Conservation (phyloP, 176 grass and related monocot genomes). For the Zoysia japonica region DNA sequence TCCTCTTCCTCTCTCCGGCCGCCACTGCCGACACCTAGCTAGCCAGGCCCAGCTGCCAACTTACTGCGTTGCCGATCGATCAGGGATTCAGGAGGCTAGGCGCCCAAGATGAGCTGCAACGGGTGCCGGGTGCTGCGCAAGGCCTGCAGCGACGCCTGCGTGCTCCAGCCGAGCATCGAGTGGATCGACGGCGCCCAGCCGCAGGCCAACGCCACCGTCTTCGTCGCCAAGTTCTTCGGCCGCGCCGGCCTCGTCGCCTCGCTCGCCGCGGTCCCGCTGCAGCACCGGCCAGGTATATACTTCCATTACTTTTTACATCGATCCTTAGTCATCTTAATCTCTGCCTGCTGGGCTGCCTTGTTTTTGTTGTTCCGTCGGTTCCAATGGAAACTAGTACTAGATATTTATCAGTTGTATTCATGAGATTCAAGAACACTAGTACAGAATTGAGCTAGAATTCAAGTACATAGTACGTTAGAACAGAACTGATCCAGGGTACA, state of each 20-base stretch:
- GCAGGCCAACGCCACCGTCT: conserved; percentile 85
- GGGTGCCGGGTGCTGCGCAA: conserved; percentile 80
- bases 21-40: not conserved
- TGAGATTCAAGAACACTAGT: no score
- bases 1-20: not conserved
- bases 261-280: conserved; percentile 60
- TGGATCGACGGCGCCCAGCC: conserved; percentile 74
- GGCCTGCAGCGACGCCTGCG: conserved; percentile 80
- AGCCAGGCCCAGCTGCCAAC: no score
- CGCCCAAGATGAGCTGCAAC: conserved; percentile 78
- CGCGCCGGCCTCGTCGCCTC: conserved; percentile 81
- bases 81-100: not conserved
- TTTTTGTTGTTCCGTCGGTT: no score
- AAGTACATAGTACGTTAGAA: not conserved
- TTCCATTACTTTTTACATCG: not conserved
- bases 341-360: not conserved
- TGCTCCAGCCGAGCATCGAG: conserved; percentile 70
- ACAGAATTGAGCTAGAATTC: not conserved
- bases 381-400: no score
- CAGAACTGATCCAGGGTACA: no score
- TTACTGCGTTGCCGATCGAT: not conserved
- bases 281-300: conserved; percentile 48
- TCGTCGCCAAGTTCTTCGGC: conserved; percentile 95
- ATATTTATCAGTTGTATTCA: no score
- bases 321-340: not conserved